These are phyloP conservation scores for Fusarium haematococcum DNA, from an alignment of 2,329 filamentous ascomycete species.

Conservation along the genomic window DNA sequence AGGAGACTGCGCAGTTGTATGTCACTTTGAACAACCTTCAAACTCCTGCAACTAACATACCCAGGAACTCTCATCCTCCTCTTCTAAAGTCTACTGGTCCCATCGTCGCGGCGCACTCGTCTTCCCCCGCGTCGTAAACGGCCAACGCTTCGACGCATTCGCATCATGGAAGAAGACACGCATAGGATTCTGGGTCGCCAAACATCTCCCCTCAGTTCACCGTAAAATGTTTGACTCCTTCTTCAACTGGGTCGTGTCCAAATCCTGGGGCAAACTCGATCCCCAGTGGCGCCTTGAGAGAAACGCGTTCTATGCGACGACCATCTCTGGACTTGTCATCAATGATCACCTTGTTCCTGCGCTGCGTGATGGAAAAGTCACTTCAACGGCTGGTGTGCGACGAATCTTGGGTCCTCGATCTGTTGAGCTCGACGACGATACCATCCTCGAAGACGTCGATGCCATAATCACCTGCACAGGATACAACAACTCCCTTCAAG, in stretches of 20 bases:
- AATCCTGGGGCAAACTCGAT: constrained; percentile 32
- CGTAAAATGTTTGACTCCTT: constrained; percentile 25
- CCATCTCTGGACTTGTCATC: constrained; percentile 23
- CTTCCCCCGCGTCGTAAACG: constrained; percentile 34
- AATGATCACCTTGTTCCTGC: constrained; percentile 36
- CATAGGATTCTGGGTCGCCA: constrained; percentile 28
- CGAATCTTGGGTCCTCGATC: constrained; percentile 32
- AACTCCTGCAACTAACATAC: neutral
- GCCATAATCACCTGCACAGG: too few species aligned
- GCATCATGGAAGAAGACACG: constrained; percentile 36
- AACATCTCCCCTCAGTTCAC: constrained; percentile 25
- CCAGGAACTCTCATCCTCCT: constrained; percentile 32
- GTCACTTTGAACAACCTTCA: neutral
- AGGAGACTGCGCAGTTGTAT: constrained; percentile 38
- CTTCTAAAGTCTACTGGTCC: constrained; percentile 37
- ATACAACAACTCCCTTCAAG: constrained; percentile 43
- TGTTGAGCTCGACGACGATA: constrained; percentile 43
- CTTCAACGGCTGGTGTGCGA: constrained; percentile 12
- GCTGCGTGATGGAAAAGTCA: constrained; percentile 20
- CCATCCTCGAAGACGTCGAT: too few species aligned
- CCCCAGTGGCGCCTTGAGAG: constrained; percentile 30
- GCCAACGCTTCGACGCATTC: constrained; percentile 34
- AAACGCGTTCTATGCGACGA: constrained; percentile 22
- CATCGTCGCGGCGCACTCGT: constrained; percentile 40
- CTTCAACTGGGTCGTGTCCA: constrained; percentile 19